A percentile compares a stretch with the other conserved stretches of the same genome.
Evolutionary conservation across 495 filamentous ascomycete species (phyloP).

Genomic region (Cercophora newfieldiana): DNA sequence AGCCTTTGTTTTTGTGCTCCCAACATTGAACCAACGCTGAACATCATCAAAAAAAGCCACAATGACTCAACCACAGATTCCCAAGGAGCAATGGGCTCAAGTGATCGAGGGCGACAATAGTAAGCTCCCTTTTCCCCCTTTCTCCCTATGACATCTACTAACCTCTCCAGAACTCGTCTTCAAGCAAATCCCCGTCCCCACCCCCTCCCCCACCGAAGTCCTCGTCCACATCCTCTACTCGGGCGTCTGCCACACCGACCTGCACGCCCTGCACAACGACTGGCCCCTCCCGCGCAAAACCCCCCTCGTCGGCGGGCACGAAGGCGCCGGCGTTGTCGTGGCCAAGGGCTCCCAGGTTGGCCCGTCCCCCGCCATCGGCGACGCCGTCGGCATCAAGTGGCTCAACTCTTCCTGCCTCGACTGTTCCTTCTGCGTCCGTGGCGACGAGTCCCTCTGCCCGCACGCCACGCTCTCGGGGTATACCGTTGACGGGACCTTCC

Average conservation of each 20-base stretch:
- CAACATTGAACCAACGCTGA: not conserved
- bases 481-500: conserved; percentile 86
- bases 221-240: conserved; percentile 85
- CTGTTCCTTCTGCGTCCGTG: conserved; percentile 75
- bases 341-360: conserved; percentile 69
- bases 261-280: conserved; percentile 80
- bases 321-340: conserved; percentile 82
- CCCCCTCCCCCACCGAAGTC: conserved; percentile 78
- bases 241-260: conserved; percentile 87
- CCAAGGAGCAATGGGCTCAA: conserved; percentile 78
- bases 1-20: not conserved
- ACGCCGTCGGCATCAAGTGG: conserved; percentile 86
- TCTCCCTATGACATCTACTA: conserved; percentile 13
- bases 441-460: conserved; percentile 67
- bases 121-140: conserved; percentile 33
- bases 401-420: conserved; percentile 74
- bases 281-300: conserved; percentile 79
- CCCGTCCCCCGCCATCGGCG: conserved; percentile 63
- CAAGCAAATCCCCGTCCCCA: conserved; percentile 76
- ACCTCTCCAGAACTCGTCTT: conserved; percentile 48
- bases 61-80: conserved; percentile 44
- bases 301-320: conserved; percentile 86
- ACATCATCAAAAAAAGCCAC: not conserved
- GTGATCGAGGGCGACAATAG: conserved; percentile 74
- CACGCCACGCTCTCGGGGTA: conserved; percentile 75